Conservation (phyloP, 2,329 filamentous ascomycete genomes). For the Ophiostoma perfectum region DNA sequence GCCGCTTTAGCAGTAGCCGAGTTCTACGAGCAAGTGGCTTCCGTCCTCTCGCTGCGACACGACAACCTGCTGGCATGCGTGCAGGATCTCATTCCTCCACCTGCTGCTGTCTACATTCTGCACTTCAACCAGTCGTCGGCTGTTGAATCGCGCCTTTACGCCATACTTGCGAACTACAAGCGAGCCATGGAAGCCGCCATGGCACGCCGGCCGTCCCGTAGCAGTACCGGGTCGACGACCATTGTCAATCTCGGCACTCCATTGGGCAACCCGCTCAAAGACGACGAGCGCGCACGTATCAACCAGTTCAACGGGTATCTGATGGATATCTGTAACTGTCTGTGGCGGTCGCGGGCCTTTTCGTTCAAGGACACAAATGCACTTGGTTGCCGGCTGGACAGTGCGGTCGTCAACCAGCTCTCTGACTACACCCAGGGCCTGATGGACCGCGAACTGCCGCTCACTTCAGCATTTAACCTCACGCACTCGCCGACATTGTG, state of each 20-base stretch:
- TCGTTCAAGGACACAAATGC: constrained; percentile 58
- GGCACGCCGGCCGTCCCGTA: constrained; percentile 29
- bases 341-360: constrained; percentile 73
- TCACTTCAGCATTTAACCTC: constrained; percentile 51
- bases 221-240: constrained; percentile 15
- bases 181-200: constrained; percentile 63
- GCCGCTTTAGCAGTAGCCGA: constrained; percentile 54
- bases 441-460: constrained; percentile 43
- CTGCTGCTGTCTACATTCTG: constrained; percentile 63
- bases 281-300: constrained; percentile 56
- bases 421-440: constrained; percentile 42
- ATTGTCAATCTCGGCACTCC: background rate
- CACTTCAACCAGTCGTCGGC: constrained; percentile 60
- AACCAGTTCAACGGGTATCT: constrained; percentile 74
- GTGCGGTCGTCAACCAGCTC: constrained; percentile 42
- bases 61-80: constrained; percentile 47
- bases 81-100: constrained; percentile 62
- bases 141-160: constrained; percentile 62
- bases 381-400: constrained; percentile 48
- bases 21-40: constrained; percentile 62
- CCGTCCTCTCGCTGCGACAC: constrained; percentile 47
- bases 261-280: constrained; percentile 29
- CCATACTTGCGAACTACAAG: constrained; percentile 67
- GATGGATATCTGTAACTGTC: constrained; percentile 79
- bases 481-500: constrained; percentile 55